Conservation (phyloP, 1,139 yeast genomes). For the Sugiyamaella pinicola region DNA sequence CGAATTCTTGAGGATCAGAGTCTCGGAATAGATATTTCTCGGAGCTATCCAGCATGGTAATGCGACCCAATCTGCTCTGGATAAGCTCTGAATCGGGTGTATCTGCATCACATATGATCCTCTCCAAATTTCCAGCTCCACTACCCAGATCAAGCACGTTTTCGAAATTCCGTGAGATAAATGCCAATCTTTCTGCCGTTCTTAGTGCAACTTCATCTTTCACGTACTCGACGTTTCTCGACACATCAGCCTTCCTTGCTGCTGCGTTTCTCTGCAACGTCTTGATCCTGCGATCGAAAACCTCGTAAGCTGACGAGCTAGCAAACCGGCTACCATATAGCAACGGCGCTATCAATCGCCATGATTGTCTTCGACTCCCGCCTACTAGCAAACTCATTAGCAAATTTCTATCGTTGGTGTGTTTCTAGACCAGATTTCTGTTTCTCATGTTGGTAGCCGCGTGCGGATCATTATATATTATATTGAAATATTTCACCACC, state of each 20-base stretch:
- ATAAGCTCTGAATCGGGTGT: constrained; percentile 55
- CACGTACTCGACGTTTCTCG: constrained; percentile 70
- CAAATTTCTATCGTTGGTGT: no score
- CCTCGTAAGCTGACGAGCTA: constrained; percentile 45
- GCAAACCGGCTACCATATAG: neutral
- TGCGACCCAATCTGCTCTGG: constrained; percentile 54
- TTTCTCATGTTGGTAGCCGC: constrained; percentile 12
- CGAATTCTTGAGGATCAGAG: constrained; percentile 37
- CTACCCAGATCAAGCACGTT: constrained; percentile 72
- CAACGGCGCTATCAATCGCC: neutral
- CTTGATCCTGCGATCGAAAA: constrained; percentile 69
- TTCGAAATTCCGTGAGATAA: constrained; percentile 65
- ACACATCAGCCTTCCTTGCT: constrained; percentile 47
- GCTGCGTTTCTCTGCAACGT: constrained; percentile 60
- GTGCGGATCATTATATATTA: neutral
- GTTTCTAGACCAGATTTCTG: neutral
- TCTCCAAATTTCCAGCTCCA: constrained; percentile 64
- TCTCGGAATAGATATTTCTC: constrained; percentile 57
- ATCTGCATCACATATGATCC: constrained; percentile 40
- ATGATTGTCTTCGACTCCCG: neutral
- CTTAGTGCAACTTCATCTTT: constrained; percentile 73
- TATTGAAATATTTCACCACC: neutral
- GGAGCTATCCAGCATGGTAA: constrained; percentile 72
- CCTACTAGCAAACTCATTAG: neutral
- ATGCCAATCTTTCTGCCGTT: constrained; percentile 74